Base-by-base conservation (phyloP, 305 asterid genomes). In the Caryopteris hybrid region DNA sequence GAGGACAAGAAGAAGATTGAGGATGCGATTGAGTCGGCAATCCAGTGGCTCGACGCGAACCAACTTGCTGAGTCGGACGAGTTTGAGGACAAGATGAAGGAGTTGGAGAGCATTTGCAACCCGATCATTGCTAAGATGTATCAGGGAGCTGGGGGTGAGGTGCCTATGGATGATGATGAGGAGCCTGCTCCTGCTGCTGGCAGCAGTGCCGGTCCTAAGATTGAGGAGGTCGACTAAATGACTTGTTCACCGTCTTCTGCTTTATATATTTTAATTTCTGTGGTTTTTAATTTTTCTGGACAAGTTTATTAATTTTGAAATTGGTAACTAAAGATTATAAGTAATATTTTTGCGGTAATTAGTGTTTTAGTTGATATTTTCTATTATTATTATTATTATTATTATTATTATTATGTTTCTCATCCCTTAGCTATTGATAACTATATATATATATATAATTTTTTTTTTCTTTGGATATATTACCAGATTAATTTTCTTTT, bases 51-150 rank as follows among this genome's bases (percentile, higher is more conserved):
- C 0, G 96, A 86, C 3, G 78, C 76, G 25, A 89, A 89, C 84
- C 92, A 86, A 80, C 84, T 89, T 0, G 94, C 87, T 0, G 96
- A 88, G 79, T 71, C 91, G 0, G 91, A 86, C 5, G 96, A 88
- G 77, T 86, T 88, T n/a, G 93, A 88, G 74, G 96, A 88, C 83
- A 89, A 89, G 71, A 86, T 89, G 94, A 86, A 89, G 84, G 96
- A 88, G 79, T 47, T 88, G 58, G 95, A 88, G 80, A 72, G 88
- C 72, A 68, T 88, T 13, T 88, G 92, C 81, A 88, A 88, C 64
- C 96, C 96, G 3, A 88, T 88, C 23, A 88, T 88, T 21, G 91
- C 93, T 0, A 88, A 88, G 77, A 88, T 88, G 91, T 82, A 76
- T 70, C 89, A 84, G 51, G 89, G 89, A 0, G 87, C 84, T 0